These are phyloP conservation scores for Kwoniella pini DNA, from an alignment of 768 basidiomycete genomes.

Conservation along the genomic window DNA sequence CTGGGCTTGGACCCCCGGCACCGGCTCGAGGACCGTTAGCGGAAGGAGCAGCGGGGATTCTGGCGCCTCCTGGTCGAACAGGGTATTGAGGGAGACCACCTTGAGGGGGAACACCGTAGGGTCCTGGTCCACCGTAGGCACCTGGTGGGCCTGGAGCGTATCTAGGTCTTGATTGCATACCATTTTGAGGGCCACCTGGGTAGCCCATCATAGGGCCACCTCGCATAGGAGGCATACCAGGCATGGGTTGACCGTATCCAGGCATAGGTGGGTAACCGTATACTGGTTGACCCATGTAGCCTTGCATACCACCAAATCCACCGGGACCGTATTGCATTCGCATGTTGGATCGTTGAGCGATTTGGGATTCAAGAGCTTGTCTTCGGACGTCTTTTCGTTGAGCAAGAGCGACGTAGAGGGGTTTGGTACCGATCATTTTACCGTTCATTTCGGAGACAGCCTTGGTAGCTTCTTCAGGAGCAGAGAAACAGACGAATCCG, in stretches of 20 bases:
- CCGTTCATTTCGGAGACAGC: conserved; percentile 99
- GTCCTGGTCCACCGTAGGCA: conserved; percentile 56
- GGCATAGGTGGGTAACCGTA: conserved; percentile 76
- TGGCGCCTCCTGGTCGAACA: conserved; percentile 38
- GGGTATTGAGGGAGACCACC: conserved; percentile 42
- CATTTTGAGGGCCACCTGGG: conserved; percentile 65
- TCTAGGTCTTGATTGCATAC: conserved; percentile 63
- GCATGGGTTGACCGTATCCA: conserved; percentile 73
- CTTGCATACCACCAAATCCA: conserved; percentile 62
- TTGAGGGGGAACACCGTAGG: conserved; percentile 27
- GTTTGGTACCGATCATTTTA: conserved; percentile 98
- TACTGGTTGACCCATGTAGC: conserved; percentile 74
- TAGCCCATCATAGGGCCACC: conserved; percentile 63
- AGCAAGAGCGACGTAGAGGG: conserved; percentile 96
- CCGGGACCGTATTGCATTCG: conserved; percentile 93
- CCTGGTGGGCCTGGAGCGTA: conserved; percentile 68
- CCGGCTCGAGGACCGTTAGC: conserved; percentile 58
- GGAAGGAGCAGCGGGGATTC: conserved; percentile 62
- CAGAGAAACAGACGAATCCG: conserved; percentile 98
- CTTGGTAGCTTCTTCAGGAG: conserved; percentile 98
- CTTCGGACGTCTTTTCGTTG: conserved; percentile 97
- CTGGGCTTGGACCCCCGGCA: conserved; percentile 55
- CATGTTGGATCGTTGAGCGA: conserved; percentile 89
- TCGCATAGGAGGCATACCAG: conserved; percentile 55
- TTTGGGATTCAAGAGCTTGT: conserved; percentile 98